A percentile compares a stretch with the other conserved stretches of the same genome.
phyloP scores from a whole-genome alignment of 805 yeast genomes.

The Barnettozyma californica region DNA sequence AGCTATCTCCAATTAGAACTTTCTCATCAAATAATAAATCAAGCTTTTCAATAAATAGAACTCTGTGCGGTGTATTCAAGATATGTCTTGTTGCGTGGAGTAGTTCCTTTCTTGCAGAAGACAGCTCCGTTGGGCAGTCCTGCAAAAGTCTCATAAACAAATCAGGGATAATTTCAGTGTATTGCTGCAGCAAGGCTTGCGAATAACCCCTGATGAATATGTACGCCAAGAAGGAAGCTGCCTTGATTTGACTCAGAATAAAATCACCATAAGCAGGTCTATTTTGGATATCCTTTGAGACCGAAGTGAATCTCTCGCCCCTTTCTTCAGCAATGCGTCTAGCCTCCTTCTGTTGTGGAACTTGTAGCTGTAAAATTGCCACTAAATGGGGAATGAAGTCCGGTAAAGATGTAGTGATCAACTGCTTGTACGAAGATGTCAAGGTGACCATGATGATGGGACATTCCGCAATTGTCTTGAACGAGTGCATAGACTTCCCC shows the following conservation, averaged over 20 bases:
- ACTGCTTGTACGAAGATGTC: conserved; percentile 77
- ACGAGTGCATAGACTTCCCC: conserved; percentile 68
- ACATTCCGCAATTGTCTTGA: conserved; percentile 90
- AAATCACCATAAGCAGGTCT: conserved; percentile 83
- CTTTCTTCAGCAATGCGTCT: conserved; percentile 50
- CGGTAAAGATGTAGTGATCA: conserved; percentile 67
- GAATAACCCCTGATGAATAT: conserved; percentile 83
- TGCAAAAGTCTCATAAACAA: conserved; percentile 79
- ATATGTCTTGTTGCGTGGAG: conserved; percentile 93
- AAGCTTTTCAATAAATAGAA: conserved; percentile 77
- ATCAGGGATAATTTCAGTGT: conserved; percentile 72
- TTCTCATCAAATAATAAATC: conserved; percentile 82
- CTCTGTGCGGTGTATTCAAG: conserved; percentile 82
- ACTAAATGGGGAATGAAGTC: conserved; percentile 78
- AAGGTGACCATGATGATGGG: conserved; percentile 95
- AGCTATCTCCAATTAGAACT: conserved; percentile 86
- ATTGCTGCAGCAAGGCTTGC: conserved; percentile 49
- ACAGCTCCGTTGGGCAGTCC: conserved; percentile 92
- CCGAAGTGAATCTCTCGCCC: conserved; percentile 59
- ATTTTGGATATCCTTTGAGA: conserved; percentile 70
- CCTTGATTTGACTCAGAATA: conserved; percentile 89
- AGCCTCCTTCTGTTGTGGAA: conserved; percentile 71
- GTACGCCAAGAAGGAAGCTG: conserved; percentile 91
- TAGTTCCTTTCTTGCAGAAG: conserved; percentile 87
- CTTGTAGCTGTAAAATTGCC: conserved; percentile 68